These are phyloP conservation scores for Fraxinus velutina DNA, from an alignment of 305 asterid genomes.

Conservation along the genomic window DNA sequence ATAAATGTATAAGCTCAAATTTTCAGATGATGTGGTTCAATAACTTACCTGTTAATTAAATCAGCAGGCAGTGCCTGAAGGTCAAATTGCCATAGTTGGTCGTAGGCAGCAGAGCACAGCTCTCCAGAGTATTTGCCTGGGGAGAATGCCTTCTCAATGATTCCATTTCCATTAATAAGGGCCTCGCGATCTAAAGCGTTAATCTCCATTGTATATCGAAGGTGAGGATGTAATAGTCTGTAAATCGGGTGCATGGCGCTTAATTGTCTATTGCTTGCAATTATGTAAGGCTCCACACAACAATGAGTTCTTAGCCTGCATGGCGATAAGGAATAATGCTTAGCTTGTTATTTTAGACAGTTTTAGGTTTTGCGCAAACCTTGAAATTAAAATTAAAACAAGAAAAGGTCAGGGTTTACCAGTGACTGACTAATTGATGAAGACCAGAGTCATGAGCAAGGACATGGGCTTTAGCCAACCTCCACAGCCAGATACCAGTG, in stretches of 20 bases:
- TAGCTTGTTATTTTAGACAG: not conserved
- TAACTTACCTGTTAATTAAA: conserved; percentile 52
- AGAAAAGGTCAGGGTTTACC: conserved; percentile 29
- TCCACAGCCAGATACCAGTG: conserved; percentile 61
- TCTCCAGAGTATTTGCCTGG: conserved; percentile 42
- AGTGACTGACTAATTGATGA: conserved; percentile 64
- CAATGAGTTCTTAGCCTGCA: conserved; percentile 62
- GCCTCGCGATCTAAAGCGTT: conserved; percentile 47
- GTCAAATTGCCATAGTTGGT: conserved; percentile 65
- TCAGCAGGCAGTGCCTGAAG: conserved; percentile 58
- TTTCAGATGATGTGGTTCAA: not conserved
- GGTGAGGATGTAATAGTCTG: conserved; percentile 47
- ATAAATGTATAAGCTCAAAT: not conserved
- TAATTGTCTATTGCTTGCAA: conserved; percentile 50
- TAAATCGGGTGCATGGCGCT: conserved; percentile 64
- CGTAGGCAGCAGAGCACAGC: conserved; percentile 48
- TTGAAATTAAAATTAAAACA: not conserved
- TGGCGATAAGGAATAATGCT: conserved; percentile 16
- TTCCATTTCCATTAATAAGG: conserved; percentile 45
- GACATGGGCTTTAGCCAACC: conserved; percentile 60
- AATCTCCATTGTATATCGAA: conserved; percentile 67
- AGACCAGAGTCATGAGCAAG: conserved; percentile 61
- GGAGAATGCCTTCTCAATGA: conserved; percentile 52
- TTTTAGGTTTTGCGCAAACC: not conserved
- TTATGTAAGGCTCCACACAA: conserved; percentile 57